Percentiles rank a stretch among this genome's conserved stretches.
phyloP scores from a whole-genome alignment of 495 filamentous ascomycete species.

The Tetracladium setigerum region DNA sequence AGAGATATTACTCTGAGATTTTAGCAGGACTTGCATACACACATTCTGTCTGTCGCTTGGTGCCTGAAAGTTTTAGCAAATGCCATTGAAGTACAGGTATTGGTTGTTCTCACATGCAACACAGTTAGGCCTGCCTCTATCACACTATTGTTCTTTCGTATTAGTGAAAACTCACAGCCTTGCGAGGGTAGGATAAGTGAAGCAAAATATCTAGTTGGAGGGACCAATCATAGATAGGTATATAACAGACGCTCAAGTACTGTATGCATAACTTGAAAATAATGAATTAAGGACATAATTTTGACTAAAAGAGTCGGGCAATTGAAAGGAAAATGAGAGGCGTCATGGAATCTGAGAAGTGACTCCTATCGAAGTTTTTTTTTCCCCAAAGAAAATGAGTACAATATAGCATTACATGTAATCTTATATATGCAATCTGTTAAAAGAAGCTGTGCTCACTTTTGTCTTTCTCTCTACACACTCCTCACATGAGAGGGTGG shows the following conservation, averaged over 20 bases:
- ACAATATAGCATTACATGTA: no score
- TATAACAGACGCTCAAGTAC: no score
- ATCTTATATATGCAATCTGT: no score
- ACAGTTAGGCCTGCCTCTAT: slow-evolving; percentile 52
- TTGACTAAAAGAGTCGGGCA: neutral
- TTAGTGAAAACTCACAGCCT: no score
- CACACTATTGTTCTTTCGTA: slow-evolving; percentile 33
- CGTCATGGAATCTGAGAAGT: neutral
- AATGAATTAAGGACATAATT: neutral
- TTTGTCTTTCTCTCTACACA: slow-evolving; percentile 68
- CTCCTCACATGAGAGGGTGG: slow-evolving; percentile 62
- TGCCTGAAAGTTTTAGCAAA: slow-evolving; percentile 26
- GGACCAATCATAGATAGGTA: no score
- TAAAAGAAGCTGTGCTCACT: slow-evolving; percentile 29
- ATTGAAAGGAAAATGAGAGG: neutral
- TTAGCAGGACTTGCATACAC: slow-evolving; percentile 62
- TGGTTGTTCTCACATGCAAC: slow-evolving; percentile 47
- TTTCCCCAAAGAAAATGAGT: no score
- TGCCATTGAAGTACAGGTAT: neutral
- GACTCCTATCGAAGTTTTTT: slow-evolving; percentile 2
- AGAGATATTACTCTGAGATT: slow-evolving; percentile 45
- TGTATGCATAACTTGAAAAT: no score
- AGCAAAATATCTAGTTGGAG: no score
- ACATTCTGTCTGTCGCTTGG: slow-evolving; percentile 63
- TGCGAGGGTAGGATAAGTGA: no score